These are phyloP conservation scores for Austroboletus eburneus DNA, from an alignment of 768 basidiomycete species.

Conservation along the genomic window DNA sequence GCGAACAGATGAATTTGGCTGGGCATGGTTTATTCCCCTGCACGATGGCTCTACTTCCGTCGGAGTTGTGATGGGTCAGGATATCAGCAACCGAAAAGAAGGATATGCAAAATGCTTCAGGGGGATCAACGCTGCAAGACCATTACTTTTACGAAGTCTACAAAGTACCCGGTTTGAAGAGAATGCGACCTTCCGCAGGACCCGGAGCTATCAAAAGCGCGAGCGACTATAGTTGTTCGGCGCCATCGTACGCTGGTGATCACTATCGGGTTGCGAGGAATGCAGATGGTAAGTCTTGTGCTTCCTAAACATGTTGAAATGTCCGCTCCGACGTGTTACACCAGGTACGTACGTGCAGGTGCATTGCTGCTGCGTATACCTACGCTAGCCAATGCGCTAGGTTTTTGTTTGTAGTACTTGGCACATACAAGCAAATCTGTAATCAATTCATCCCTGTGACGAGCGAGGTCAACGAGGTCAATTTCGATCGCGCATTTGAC, in stretches of 20 bases:
- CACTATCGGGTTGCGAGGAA: conserved; percentile 56
- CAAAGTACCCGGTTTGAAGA: conserved; percentile 2
- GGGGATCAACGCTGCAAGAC: not conserved
- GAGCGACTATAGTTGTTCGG: conserved; percentile 58
- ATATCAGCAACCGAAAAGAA: conserved; percentile 24
- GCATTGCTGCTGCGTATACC: too few relatives aligned
- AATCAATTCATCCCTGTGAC: conserved; percentile 7
- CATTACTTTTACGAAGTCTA: conserved; percentile 7
- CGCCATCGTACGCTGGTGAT: conserved; percentile 46
- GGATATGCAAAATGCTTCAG: not conserved
- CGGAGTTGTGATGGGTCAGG: conserved; percentile 47
- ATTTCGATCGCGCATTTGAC: conserved; percentile 11
- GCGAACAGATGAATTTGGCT: conserved; percentile 46
- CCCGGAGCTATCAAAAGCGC: conserved; percentile 30
- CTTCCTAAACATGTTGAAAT: not conserved
- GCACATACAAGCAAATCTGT: conserved; percentile 11
- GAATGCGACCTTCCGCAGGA: conserved; percentile 8
- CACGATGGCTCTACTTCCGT: conserved; percentile 47
- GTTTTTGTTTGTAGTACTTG: conserved; percentile 9
- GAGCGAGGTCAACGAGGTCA: conserved; percentile 11
- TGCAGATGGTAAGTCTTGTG: conserved; percentile 27
- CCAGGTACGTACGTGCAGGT: not conserved
- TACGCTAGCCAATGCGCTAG: too few relatives aligned
- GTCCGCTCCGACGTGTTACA: conserved; percentile 8
- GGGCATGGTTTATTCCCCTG: conserved; percentile 59